These are phyloP conservation scores for Rhodotorula paludigena DNA, from an alignment of 768 basidiomycete genomes.

Conservation along the genomic window DNA sequence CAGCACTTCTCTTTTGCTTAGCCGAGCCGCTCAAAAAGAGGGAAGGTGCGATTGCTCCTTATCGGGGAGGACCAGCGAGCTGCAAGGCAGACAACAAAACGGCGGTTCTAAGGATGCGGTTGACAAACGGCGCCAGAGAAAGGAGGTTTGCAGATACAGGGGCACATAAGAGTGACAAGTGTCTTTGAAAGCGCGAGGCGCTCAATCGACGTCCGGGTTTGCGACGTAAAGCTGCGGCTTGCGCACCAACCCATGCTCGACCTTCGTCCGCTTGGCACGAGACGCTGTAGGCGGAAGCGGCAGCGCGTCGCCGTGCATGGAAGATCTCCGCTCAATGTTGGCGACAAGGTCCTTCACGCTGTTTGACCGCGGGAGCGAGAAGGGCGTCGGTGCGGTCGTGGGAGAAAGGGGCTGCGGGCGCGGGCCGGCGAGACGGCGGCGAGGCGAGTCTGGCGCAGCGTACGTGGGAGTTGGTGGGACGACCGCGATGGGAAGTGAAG, in stretches of 20 bases:
- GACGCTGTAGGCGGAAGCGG: background rate
- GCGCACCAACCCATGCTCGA: constrained; percentile 27
- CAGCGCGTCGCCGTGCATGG: background rate
- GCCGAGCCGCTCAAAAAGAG: too few species aligned
- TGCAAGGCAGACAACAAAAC: too few species aligned
- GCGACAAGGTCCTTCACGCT: constrained; percentile 34
- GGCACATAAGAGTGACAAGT: background rate
- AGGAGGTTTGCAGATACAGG: background rate
- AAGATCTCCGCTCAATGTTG: constrained; percentile 5
- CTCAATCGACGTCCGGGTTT: constrained; percentile 16
- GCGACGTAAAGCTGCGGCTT: constrained; percentile 33
- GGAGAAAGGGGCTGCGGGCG: background rate
- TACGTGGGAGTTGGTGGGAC: constrained; percentile 15
- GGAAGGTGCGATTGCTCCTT: too few species aligned
- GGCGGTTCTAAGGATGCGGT: too few species aligned
- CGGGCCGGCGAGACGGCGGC: constrained; percentile 3
- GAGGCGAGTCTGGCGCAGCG: constrained; percentile 9
- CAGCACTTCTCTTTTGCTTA: too few species aligned
- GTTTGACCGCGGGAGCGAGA: background rate
- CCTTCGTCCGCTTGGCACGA: constrained; percentile 1
- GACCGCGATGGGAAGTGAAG: background rate
- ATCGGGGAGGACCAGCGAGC: too few species aligned
- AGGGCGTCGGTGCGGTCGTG: background rate
- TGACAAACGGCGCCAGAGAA: too few species aligned
- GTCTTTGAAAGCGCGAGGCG: background rate